These are phyloP conservation scores for Lithocarpus polystachyus DNA, from an alignment of 306 rosid species.

Conservation along the genomic window DNA sequence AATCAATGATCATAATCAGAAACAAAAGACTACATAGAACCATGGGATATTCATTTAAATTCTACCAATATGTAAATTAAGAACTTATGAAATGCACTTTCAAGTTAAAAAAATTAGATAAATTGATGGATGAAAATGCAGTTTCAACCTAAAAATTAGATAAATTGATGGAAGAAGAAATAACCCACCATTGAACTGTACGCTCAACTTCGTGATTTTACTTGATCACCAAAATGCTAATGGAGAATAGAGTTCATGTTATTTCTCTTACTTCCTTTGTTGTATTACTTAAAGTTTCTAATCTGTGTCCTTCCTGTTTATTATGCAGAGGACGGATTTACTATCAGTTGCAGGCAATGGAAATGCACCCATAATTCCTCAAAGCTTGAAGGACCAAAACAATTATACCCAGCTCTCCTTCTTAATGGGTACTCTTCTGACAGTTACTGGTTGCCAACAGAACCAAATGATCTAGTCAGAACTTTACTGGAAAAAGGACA, in stretches of 20 bases:
- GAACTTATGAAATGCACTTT: neutral
- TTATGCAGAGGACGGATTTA: conserved; percentile 30
- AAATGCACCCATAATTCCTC: conserved; percentile 12
- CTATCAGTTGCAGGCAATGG: conserved; percentile 28
- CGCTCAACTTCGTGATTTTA: neutral
- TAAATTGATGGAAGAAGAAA: neutral
- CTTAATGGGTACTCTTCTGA: conserved; percentile 35
- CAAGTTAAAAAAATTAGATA: neutral
- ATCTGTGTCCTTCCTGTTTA: neutral
- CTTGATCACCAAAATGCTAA: neutral
- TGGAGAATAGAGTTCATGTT: neutral
- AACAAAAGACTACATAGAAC: neutral
- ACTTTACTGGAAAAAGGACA: conserved; percentile 30
- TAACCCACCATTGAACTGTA: neutral
- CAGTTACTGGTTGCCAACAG: conserved; percentile 27
- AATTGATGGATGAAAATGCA: no score
- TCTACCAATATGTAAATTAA: neutral
- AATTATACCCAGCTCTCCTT: conserved; percentile 31
- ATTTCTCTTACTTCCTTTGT: neutral
- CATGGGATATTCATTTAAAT: neutral
- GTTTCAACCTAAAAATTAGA: no score
- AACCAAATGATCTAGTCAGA: conserved; percentile 31
- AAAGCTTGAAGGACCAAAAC: conserved; percentile 1
- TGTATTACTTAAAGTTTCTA: neutral
- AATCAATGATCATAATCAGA: neutral